These are phyloP conservation scores for Mycena sp. DNA, from an alignment of 1,284 basidiomycete genomes.

Conservation along the genomic window DNA sequence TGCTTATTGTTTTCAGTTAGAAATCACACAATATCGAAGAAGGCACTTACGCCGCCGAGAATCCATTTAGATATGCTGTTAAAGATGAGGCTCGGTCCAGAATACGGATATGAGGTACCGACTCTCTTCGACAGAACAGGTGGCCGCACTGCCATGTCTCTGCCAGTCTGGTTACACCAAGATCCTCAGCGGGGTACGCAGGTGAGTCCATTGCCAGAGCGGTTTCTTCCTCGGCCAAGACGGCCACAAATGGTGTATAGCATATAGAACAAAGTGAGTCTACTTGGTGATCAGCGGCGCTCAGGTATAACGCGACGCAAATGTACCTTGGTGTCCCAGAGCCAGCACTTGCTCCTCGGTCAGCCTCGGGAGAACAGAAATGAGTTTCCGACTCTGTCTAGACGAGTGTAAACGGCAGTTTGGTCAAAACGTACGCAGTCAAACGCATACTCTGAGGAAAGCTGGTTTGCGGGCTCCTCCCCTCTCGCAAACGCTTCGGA, in stretches of 20 bases:
- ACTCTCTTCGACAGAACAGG: constrained; percentile 82
- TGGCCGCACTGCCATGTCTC: constrained; percentile 71
- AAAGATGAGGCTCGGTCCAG: constrained; percentile 4
- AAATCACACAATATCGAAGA: background rate
- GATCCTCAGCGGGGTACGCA: constrained; percentile 68
- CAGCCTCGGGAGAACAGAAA: constrained; percentile 47
- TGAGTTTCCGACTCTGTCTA: constrained; percentile 46
- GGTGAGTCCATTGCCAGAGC: constrained; percentile 79
- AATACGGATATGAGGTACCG: constrained; percentile 33
- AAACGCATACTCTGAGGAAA: constrained; percentile 20
- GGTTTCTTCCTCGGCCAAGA: constrained; percentile 77
- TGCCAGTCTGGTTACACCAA: constrained; percentile 71
- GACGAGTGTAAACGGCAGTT: constrained; percentile 16
- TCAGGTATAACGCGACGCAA: background rate
- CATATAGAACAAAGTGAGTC: constrained; percentile 79
- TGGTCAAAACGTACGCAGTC: background rate
- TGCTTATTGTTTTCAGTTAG: constrained; percentile 50
- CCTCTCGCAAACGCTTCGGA: constrained; percentile 22
- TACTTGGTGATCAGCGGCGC: constrained; percentile 34
- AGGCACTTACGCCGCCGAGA: constrained; percentile 57
- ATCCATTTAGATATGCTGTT: constrained; percentile 73
- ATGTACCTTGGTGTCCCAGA: constrained; percentile 46
- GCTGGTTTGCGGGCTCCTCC: constrained; percentile 17
- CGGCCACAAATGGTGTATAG: constrained; percentile 66
- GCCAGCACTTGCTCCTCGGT: constrained; percentile 45